Evolutionary conservation across 2,329 filamentous ascomycete species (phyloP), one percentile per base, ranked within the genome.

Genomic region (Amauroascus niger): DNA sequence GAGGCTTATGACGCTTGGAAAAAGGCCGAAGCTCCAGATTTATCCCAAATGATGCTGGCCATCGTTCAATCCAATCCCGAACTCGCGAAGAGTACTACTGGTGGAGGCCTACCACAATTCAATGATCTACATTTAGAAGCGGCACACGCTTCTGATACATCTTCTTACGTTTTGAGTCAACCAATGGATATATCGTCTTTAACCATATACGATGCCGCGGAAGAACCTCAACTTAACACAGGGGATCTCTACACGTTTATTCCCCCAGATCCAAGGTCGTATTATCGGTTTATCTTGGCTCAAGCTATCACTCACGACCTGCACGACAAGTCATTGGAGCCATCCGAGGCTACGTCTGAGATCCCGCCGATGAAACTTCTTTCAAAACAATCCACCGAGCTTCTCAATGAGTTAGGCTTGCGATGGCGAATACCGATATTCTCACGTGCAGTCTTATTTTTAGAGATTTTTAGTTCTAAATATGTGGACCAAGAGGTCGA

Each of bases 21-120:
- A 68, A 91, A 87, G 65, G 80, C 83, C n/a, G 93, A 98, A 68
- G 80, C 80, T 2, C 85, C 86, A 11, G 88, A 95, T 61, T 74
- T 98, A 40, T 93, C 89, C 5, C 87, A 93, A 61, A 89, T 97
- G 82, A 93, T 98, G 77, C 77, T 95, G 62, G 87, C 90, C 35
- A 88, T 98, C 58, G 75, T 97, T 39, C 88, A 87, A 57, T 86
- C 86, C 5, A 88, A 87, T 61, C 91, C 90, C 3, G 86, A 91
- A 59, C 76, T 97, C 50, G 85, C 88, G 48, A 94, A 89, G 65
- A 84, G 79, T 58, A 83, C 86, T 3, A 79, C 83, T 1, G 76
- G 75, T 14, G 73, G 75, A 28, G 72, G 76, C 11, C 72, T 87
- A 49, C 81, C 79, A 39, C 74, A 82, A 52, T 75, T 79, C 68